Percentiles rank a stretch among this genome's conserved stretches.
phyloP scores from a whole-genome alignment of 23 red algal genomes.

The Gracilariopsis chorda region DNA sequence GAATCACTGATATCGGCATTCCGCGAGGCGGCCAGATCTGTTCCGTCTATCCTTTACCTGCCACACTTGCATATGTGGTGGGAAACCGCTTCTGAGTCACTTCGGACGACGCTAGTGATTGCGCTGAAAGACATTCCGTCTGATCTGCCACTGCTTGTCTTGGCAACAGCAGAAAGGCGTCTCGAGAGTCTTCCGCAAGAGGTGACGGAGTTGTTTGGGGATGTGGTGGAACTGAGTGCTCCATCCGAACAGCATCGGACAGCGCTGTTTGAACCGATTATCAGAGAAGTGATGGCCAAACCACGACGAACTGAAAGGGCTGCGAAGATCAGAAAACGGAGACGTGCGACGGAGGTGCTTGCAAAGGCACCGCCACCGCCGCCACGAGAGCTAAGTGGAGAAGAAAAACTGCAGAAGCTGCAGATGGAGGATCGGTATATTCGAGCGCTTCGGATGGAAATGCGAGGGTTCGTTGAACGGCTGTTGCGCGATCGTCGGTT shows the following conservation, averaged over 20 bases:
- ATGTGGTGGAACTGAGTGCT: conserved; percentile 30
- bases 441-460: conserved; percentile 80
- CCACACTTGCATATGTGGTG: conserved; percentile 81
- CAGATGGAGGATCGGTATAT: conserved; percentile 65
- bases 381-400: not conserved
- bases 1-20: conserved; percentile 76
- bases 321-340: conserved; percentile 9
- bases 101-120: conserved; percentile 49
- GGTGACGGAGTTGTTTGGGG: conserved; percentile 40
- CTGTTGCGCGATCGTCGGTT: conserved; percentile 70
- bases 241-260: conserved; percentile 40
- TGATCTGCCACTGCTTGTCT: conserved; percentile 71
- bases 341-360: conserved; percentile 52
- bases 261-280: conserved; percentile 64
- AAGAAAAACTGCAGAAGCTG: conserved; percentile 17
- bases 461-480: conserved; percentile 79
- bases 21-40: conserved; percentile 72
- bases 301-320: conserved; percentile 29
- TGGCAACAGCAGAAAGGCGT: conserved; percentile 65
- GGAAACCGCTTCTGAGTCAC: conserved; percentile 44
- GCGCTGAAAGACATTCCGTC: conserved; percentile 67
- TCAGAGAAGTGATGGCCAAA: conserved; percentile 19
- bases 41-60: conserved; percentile 78
- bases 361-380: conserved; percentile 60
- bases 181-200: conserved; percentile 51